These are phyloP conservation scores for Pseudocohnilembus persalinus DNA, from an alignment of 169 alveolate genomes.

Conservation along the genomic window DNA sequence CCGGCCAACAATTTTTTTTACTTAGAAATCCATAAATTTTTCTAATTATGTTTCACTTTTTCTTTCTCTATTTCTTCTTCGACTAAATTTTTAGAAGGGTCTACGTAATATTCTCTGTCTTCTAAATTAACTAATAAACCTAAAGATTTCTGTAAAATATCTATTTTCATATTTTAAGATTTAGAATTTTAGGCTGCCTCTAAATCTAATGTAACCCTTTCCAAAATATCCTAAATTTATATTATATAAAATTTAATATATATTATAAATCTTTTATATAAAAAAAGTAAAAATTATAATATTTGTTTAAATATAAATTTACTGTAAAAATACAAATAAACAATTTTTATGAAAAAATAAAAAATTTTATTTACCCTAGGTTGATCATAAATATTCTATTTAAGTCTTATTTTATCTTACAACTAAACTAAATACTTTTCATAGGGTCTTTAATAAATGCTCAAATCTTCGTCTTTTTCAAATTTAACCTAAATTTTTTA, in stretches of 20 bases:
- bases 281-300: no score
- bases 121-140: constrained; percentile 59
- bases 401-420: constrained; percentile 69
- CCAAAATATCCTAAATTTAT: neutral
- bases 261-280: no score
- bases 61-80: constrained; percentile 78
- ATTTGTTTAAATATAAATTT: no score
- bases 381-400: constrained; percentile 72
- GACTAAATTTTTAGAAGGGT: constrained; percentile 62
- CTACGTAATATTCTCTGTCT: constrained; percentile 57
- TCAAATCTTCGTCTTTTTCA: constrained; percentile 79
- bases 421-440: constrained; percentile 71
- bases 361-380: constrained; percentile 74
- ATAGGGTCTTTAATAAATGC: constrained; percentile 79
- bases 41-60: constrained; percentile 55
- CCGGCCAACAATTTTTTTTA: constrained; percentile 63
- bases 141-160: constrained; percentile 67
- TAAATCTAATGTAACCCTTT: constrained; percentile 66
- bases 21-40: constrained; percentile 47
- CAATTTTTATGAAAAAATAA: constrained; percentile 45
- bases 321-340: neutral
- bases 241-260: no score
- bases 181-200: constrained; percentile 78
- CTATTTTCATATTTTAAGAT: constrained; percentile 67
- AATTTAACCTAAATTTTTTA: constrained; percentile 52